phyloP scores from a whole-genome alignment of 129 eudicot species.

The Tagetes erecta region DNA sequence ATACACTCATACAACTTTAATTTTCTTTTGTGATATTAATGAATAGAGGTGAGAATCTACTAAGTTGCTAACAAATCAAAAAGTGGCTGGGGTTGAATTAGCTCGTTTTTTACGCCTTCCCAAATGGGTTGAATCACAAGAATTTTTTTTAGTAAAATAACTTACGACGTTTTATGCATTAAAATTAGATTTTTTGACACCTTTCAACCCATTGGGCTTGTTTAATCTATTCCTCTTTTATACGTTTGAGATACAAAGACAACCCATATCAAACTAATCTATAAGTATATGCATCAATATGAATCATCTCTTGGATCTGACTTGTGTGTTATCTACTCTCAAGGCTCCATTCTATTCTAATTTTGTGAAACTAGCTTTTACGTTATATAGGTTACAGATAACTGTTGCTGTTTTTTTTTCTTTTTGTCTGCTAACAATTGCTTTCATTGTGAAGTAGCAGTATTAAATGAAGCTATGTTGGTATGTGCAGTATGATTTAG shows the following conservation, averaged over 20 bases:
- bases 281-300: background rate
- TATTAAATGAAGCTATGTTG: constrained; percentile 25
- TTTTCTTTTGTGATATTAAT: background rate
- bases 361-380: background rate
- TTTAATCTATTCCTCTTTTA: background rate
- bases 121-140: no score
- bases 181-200: background rate
- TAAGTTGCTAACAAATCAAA: background rate
- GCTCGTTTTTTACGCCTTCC: background rate
- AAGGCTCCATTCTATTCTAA: background rate
- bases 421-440: background rate
- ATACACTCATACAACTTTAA: background rate
- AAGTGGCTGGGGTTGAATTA: background rate
- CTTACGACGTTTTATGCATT: background rate
- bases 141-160: background rate
- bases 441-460: background rate
- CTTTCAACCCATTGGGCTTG: background rate
- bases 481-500: constrained; percentile 82
- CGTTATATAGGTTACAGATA: background rate
- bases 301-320: background rate
- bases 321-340: background rate
- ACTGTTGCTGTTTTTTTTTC: background rate
- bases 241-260: background rate
- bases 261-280: background rate
- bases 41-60: background rate